A percentile compares a stretch with the other conserved stretches of the same genome.
These are phyloP conservation scores for Thymus quinquecostatus DNA, from an alignment of 257 asterid species.

Conservation along the genomic window DNA sequence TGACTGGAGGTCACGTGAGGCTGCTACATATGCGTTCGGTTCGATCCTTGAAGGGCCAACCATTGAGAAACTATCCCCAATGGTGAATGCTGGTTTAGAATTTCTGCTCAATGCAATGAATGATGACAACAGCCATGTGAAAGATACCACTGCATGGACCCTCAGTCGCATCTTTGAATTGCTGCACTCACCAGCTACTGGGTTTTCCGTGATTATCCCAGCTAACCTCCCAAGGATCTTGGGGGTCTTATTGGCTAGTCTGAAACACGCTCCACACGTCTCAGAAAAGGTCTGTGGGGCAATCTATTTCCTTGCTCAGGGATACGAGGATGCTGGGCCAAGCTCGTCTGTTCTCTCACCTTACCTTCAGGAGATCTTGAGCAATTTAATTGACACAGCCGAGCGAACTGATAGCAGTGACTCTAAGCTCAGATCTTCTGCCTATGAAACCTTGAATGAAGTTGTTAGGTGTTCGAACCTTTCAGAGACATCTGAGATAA, in stretches of 20 bases:
- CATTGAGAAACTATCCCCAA: slow-evolving; percentile 68
- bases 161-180: slow-evolving; percentile 87
- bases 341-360: slow-evolving; percentile 74
- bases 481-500: slow-evolving; percentile 63
- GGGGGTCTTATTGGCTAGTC: slow-evolving; percentile 61
- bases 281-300: slow-evolving; percentile 90
- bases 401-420: slow-evolving; percentile 70
- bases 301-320: slow-evolving; percentile 80
- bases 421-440: slow-evolving; percentile 69
- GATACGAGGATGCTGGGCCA: slow-evolving; percentile 78
- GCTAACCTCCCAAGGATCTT: slow-evolving; percentile 61
- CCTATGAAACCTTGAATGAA: slow-evolving; percentile 81
- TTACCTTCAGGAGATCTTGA: slow-evolving; percentile 60
- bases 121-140: slow-evolving; percentile 69
- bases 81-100: slow-evolving; percentile 81
- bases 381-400: slow-evolving; percentile 59
- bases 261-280: slow-evolving; percentile 76
- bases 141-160: slow-evolving; percentile 96
- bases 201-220: slow-evolving; percentile 68
- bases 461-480: slow-evolving; percentile 74
- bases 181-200: slow-evolving; percentile 66
- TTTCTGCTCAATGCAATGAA: slow-evolving; percentile 76
- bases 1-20: slow-evolving; percentile 89
- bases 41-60: slow-evolving; percentile 94
- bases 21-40: slow-evolving; percentile 88